Base-by-base conservation (phyloP, 495 filamentous ascomycete species). In the Antarctomyces pellizariae region DNA sequence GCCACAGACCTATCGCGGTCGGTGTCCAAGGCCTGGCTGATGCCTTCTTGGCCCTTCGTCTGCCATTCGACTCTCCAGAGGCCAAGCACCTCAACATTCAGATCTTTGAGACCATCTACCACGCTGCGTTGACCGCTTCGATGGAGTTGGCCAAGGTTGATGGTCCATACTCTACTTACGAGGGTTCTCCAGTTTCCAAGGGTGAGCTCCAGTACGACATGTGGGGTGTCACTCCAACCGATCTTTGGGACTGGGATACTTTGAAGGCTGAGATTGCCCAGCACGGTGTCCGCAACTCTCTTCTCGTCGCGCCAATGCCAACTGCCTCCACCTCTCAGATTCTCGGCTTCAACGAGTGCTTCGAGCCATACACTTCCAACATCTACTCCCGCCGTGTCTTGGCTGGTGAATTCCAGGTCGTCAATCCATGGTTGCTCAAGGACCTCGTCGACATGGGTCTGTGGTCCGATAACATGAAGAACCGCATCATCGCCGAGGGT, bases 401-500 rank as follows among this genome's bases (percentile, higher is more conserved):
- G 33, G 86, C 86, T 32, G 86, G 86, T 44, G 86, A 97, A 48
- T 97, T 97, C 69, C 86, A 97, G 54, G 78, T 97, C 26, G 86
- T 97, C 51, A 97, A 97, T 62, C 86, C 86, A 15, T 95, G 89
- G 89, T 56, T 97, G 25, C 68, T 97, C 29, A 93, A 92, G 62
- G 86, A 97, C 42, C 67, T 97, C 9, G 86, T 97, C 32, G 86
- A 97, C 40, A 74, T 93, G 58, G 86, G 86, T 35, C 63, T 97
- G 16, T 97, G 86, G 86, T 92, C 83, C 18, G 86, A 97, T 53
- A 82, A 80, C 61, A 97, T 97, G 86, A 97, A 97, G 66, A 97
- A 97, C 59, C 79, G 86, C 38, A 97, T 97, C 60, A 95, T 97
- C 41, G 73, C 86, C 34, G 84, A 86, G 25, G 80, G 79, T 36